Evolutionary conservation across 73 alveolate genomes (phyloP).

Genomic region (Blepharisma japonicum): DNA sequence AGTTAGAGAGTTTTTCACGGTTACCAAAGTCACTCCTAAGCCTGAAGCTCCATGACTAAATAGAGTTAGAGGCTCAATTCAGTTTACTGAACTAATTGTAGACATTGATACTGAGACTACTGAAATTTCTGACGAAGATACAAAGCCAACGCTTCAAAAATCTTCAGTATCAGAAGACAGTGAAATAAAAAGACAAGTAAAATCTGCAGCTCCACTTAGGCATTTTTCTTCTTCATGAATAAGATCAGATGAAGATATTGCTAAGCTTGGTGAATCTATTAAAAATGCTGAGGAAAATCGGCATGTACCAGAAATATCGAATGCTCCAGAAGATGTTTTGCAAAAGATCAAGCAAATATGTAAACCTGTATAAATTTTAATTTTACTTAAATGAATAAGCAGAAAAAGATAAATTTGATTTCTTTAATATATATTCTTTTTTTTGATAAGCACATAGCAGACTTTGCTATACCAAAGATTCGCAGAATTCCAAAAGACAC

Average conservation of each 20-base stretch:
- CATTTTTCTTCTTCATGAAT: not conserved
- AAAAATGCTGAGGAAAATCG: not conserved
- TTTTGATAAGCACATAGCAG: too few species aligned
- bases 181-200: not conserved
- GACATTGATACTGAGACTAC: not conserved
- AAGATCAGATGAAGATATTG: too few species aligned
- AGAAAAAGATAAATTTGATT: too few species aligned
- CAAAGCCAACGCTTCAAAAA: not conserved
- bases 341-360: not conserved
- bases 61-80: conserved; percentile 8
- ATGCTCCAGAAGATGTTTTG: conserved; percentile 1
- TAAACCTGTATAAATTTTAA: not conserved
- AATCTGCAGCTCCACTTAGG: not conserved
- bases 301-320: not conserved
- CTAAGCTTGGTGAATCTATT: not conserved
- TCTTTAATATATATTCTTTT: too few species aligned
- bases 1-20: not conserved
- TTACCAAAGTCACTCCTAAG: not conserved
- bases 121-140: not conserved
- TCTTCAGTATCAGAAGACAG: not conserved
- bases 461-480: too few species aligned
- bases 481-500: too few species aligned
- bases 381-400: too few species aligned
- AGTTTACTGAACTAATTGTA: not conserved
- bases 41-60: conserved; percentile 9